Base-by-base conservation (phyloP, 164 flowering plant species). In the Malania oleifera region DNA sequence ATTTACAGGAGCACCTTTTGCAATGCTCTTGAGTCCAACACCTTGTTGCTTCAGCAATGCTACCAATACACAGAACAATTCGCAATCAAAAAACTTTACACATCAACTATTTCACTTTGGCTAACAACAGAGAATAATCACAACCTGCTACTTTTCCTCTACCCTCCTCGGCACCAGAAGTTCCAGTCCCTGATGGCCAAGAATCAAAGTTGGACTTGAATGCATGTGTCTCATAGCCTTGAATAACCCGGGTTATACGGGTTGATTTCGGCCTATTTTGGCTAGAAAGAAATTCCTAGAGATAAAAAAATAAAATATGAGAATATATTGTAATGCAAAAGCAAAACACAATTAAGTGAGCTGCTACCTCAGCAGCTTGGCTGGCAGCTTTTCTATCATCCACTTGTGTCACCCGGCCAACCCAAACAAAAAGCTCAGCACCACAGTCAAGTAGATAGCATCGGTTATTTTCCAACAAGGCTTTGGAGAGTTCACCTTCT, bases 41-140 rank as follows among this genome's bases (percentile, higher is more conserved):
- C 97, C 97, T 82, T 95, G 99, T 77, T 95, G 99, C 90, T 95
- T 95, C 79, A 95, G 70, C 71, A 95, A 71, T 75, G 99, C 99
- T 95, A 73, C 59, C 52, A 70, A 39, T 39, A 52, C 1, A 57
- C 31, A 59, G 41, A 66, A 35, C 5, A 62, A 28, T 46, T 56
- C 24, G 27, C 50, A n/a, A 19, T 34, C 26, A 15, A 69, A 37
- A 63, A 54, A 66, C 13, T 29, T 47, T 40, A 52, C 18, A 35
- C 23, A 20, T 9, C 15, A 66, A 61, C 24, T 27, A 2, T 38
- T 37, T 27, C 51, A 58, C n/a, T 14, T 62, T 44, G 7, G 46
- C 24, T 45, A 12, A 40, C 57, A 1, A 52, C 2, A 8, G 10
- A 51, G 57, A 10, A 50, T 17, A 52, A 41, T 20, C 15, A 24